Evolutionary conservation across 495 filamentous ascomycete species (phyloP).

Genomic region (Penicillium diatomitis): DNA sequence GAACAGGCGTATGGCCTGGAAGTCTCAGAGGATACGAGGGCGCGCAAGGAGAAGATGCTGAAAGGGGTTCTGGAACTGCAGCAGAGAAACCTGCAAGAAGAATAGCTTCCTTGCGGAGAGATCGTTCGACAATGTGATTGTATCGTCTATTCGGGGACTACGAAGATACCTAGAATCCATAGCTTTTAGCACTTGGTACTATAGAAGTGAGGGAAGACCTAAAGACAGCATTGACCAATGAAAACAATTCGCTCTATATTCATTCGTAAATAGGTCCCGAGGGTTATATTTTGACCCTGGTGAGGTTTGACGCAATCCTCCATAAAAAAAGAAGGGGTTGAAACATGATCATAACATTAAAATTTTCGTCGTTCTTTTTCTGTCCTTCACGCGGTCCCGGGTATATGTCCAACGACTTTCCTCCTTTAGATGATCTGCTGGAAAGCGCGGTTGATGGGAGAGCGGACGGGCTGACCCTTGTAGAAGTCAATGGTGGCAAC

Average conservation of each 20-base stretch:
- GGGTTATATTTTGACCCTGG: background rate
- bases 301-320: conserved; percentile 6
- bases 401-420: too few species aligned
- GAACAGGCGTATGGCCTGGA: conserved; percentile 28
- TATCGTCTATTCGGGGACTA: too few species aligned
- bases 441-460: conserved; percentile 82
- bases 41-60: conserved; percentile 24
- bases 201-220: background rate
- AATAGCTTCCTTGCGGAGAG: too few species aligned
- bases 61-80: conserved; percentile 21
- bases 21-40: conserved; percentile 7
- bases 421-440: conserved; percentile 36
- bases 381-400: too few species aligned
- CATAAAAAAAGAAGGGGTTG: conserved; percentile 14
- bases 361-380: conserved; percentile 5
- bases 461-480: conserved; percentile 85
- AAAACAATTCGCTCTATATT: conserved; percentile 16
- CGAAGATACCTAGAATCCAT: too few species aligned
- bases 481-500: conserved; percentile 88
- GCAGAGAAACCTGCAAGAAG: conserved; percentile 1
- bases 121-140: too few species aligned
- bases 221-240: background rate
- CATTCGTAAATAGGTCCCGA: conserved; percentile 17
- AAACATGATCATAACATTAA: conserved; percentile 1
- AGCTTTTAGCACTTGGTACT: too few species aligned